Base-by-base conservation (phyloP, 1,284 basidiomycete species). In the Coniophora puteana region DNA sequence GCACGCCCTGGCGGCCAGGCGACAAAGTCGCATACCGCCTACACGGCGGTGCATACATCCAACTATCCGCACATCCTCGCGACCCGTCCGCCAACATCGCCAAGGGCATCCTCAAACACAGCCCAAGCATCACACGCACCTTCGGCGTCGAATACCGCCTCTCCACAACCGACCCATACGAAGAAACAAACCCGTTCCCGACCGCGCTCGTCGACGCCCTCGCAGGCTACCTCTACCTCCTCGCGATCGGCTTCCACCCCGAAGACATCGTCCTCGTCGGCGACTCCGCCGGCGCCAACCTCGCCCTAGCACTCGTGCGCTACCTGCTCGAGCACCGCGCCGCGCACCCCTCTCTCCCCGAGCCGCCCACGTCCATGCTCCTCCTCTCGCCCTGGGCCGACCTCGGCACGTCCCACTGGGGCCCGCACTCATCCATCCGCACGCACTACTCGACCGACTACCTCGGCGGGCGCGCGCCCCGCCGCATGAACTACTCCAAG, bases 211-310 rank as follows among this genome's bases (percentile, higher is more conserved):
- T 80, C 25, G 79, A 82, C 44, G 71, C 67, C 0, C 54, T 80
- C 8, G 67, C 74, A 0, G 71, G 71, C 0, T 83, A 80, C 47
- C 46, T 61, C 18, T 72, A 79, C 51, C 66, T 81, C 7, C 65
- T 78, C 22, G 51, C 46, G 0, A 48, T 72, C 17, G 65, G 67
- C 0, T 69, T 78, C 44, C 43, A 52, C 1, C 67, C 75, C 10
- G 49, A 61, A 7, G 66, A 81, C 50, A 72, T 86, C 44, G 59
- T 82, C 35, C 35, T 85, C 2, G 58, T 52, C 1, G 83, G 82
- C 2, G 80, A 83, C 51, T 77, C 72, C 5, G 79, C 82, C 0
- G 84, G 83, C 1, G 81, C 71, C 0, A 74, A 80, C 47, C 62
- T 83, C 6, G 74, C 72, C 0, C 51, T 78, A 6, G 73, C 75